Evolutionary conservation across 371 early-diverging fungal species (phyloP), one percentile per base, ranked within the genome.

Genomic region (Apophysomyces ossiformis): DNA sequence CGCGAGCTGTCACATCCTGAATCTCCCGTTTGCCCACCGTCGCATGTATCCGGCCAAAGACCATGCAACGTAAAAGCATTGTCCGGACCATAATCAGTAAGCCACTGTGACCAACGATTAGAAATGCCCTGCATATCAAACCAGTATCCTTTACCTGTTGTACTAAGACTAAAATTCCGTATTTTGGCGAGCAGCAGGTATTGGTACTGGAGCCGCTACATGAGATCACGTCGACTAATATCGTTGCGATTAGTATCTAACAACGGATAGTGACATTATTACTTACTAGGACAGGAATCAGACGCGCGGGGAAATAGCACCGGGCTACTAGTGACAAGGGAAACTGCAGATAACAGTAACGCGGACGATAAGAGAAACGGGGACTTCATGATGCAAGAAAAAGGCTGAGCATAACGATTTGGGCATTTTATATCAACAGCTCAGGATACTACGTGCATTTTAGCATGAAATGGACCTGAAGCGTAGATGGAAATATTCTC

Each of bases 21-120:
- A 43, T 65, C 18, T 7, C 89, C 88, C 26, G 84, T 82, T 44
- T 83, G 82, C 37, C 78, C 77, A 66, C 93, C 93, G 13, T 56
- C 76, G 74, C 91, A 92, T 37, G 85, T 82, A 68, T 89, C 92
- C 11, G 95, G 93, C 94, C 94, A 93, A 58, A 94, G 75, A 8
- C 94, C 94, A 66, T 93, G 93, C 61, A 69, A 21, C 2, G 70
- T 70, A 16, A 65, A 70, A 5, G 71, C 63, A 18, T 46, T 59
- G 0, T 54, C 43, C n/a, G 71, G 71, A 11, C 71, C 71, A 39
- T 65, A 71, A 36, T 59, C 68, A 15, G 57, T 21, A n/a, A 67
- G 5, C 71, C 71, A 71, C 66, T 69, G 12, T 47, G 15, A 43
- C 9, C 35, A 39, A 37, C 7, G 21, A 26, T 39, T 7, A 35